Conservation (phyloP, 202 grass and related monocot genomes). For the Zoysia matrella region DNA sequence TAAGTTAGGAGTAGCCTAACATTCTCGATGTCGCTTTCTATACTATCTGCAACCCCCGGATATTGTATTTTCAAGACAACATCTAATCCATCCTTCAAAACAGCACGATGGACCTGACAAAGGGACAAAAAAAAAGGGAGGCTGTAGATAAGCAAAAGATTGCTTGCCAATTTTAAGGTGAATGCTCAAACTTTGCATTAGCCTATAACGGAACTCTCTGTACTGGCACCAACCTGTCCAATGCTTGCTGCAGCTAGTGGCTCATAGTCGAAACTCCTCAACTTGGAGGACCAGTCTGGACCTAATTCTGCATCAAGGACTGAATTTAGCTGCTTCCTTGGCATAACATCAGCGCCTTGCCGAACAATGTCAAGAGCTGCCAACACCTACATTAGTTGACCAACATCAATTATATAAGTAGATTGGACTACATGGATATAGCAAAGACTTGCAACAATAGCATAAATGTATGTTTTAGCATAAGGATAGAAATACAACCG, state of each 20-base stretch:
- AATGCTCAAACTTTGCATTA: constrained; percentile 14
- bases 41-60: constrained; percentile 92
- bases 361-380: constrained; percentile 93
- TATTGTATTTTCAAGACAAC: constrained; percentile 99
- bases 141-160: constrained; percentile 34
- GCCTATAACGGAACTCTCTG: neutral
- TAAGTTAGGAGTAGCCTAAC: constrained; percentile 80
- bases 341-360: constrained; percentile 97
- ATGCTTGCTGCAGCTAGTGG: constrained; percentile 92
- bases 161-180: constrained; percentile 9
- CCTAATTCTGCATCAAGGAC: constrained; percentile 82
- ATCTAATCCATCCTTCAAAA: constrained; percentile 78
- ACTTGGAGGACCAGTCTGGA: constrained; percentile 69
- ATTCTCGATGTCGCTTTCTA: constrained; percentile 99
- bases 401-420: constrained; percentile 33
- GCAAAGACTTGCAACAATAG: constrained; percentile 26
- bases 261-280: constrained; percentile 94
- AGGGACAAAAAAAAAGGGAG: constrained; percentile 5
- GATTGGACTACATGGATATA: neutral
- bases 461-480: neutral
- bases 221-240: constrained; percentile 55
- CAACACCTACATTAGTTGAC: constrained; percentile 62
- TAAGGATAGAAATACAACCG: constrained; percentile 55
- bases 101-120: constrained; percentile 75
- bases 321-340: constrained; percentile 81